Percentiles rank a stretch among this genome's conserved stretches.
phyloP scores from a whole-genome alignment of 176 grass and related monocot genomes.

The Cenchrus purpureus region DNA sequence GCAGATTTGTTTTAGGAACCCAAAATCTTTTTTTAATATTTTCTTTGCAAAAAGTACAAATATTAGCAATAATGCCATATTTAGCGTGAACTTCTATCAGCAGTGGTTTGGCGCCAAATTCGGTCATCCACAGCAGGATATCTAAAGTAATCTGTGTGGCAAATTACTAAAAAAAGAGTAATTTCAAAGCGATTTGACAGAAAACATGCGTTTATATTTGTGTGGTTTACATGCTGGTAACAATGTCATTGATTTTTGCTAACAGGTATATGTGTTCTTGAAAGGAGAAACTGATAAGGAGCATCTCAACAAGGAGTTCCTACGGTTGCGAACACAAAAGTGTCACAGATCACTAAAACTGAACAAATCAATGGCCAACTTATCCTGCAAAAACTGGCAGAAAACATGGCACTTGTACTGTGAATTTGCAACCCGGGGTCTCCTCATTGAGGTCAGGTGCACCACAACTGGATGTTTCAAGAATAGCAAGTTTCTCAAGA shows the following conservation, averaged over 20 bases:
- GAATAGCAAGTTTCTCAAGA: conserved; percentile 66
- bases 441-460: conserved; percentile 63
- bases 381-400: conserved; percentile 71
- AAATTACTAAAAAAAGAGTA: background rate
- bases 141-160: background rate
- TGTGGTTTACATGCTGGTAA: conserved; percentile 16
- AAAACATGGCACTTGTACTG: conserved; percentile 80
- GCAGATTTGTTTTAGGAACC: background rate
- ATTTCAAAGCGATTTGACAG: background rate
- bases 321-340: conserved; percentile 63
- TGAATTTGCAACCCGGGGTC: conserved; percentile 81
- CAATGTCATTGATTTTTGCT: conserved; percentile 29
- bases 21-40: background rate
- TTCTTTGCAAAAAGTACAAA: conserved; percentile 20
- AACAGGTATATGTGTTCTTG: conserved; percentile 81
- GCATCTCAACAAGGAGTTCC: conserved; percentile 48
- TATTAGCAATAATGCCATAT: background rate
- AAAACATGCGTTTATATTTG: background rate
- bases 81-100: conserved; percentile 20
- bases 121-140: background rate
- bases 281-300: conserved; percentile 70
- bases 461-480: conserved; percentile 56
- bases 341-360: conserved; percentile 86
- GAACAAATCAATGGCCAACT: conserved; percentile 45
- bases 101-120: conserved; percentile 1